A percentile compares a stretch with the other conserved stretches of the same genome.
phyloP scores from a whole-genome alignment of 1,284 basidiomycete genomes.

The Caloboletus inedulis region DNA sequence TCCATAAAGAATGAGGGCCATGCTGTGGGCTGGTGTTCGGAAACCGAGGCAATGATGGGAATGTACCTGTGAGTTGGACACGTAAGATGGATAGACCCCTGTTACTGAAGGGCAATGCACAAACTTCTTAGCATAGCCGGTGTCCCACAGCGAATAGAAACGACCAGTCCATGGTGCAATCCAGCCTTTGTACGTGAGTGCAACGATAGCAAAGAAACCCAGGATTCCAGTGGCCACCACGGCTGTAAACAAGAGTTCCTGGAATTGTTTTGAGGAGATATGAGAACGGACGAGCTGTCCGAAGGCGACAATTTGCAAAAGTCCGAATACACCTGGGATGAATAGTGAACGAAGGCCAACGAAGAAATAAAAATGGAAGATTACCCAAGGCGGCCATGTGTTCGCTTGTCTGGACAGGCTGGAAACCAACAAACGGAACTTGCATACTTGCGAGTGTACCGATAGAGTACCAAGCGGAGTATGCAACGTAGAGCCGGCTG shows the following conservation, averaged over 20 bases:
- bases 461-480: conserved; percentile 97
- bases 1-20: conserved; percentile 99
- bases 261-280: conserved; percentile 92
- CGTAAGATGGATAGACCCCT: conserved; percentile 8
- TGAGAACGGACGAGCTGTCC: conserved; percentile 87
- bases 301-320: conserved; percentile 96
- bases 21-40: conserved; percentile 99
- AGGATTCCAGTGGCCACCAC: conserved; percentile 74
- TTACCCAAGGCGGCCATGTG: conserved; percentile 95
- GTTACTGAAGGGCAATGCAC: conserved; percentile 23
- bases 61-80: conserved; percentile 64
- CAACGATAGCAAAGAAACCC: conserved; percentile 68
- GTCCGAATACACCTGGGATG: conserved; percentile 81
- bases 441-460: conserved; percentile 98
- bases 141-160: conserved; percentile 99
- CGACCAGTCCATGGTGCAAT: conserved; percentile 99
- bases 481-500: conserved; percentile 89
- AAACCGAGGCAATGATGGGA: conserved; percentile 98
- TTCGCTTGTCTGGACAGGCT: conserved; percentile 96
- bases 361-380: conserved; percentile 28
- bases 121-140: conserved; percentile 95
- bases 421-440: conserved; percentile 99
- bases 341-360: conserved; percentile 1
- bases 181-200: conserved; percentile 90
- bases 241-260: conserved; percentile 69